Evolutionary conservation across 2,329 filamentous ascomycete species (phyloP).

Genomic region (Fusarium sublunatum): DNA sequence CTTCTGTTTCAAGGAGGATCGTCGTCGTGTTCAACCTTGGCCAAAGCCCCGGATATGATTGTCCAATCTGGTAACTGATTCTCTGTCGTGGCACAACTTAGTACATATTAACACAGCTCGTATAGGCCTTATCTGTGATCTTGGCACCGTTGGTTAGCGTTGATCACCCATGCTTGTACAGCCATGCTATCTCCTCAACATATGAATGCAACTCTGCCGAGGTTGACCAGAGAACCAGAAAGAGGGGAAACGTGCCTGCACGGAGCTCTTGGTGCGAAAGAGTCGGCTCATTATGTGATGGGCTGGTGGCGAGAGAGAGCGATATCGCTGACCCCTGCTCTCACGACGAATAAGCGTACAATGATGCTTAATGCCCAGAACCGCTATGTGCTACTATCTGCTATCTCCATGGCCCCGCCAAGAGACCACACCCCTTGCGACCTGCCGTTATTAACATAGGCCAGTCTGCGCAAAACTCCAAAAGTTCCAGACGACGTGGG

Average conservation of each 20-base stretch:
- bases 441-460: constrained; percentile 47
- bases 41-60: constrained; percentile 8
- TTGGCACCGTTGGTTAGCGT: background rate
- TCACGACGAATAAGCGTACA: constrained; percentile 32
- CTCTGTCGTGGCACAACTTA: constrained; percentile 25
- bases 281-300: constrained; percentile 14
- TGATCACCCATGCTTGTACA: constrained; percentile 6
- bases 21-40: background rate
- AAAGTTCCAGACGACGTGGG: constrained; percentile 42
- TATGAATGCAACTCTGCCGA: background rate
- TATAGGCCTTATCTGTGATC: constrained; percentile 27
- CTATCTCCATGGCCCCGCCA: constrained; percentile 16
- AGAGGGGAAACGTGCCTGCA: constrained; percentile 12
- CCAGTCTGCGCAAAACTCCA: constrained; percentile 23
- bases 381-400: too few species aligned
- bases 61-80: background rate
- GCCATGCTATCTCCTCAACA: background rate
- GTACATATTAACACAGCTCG: background rate
- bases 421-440: constrained; percentile 24
- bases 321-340: constrained; percentile 21
- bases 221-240: background rate
- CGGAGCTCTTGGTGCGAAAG: constrained; percentile 3
- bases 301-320: constrained; percentile 10
- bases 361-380: constrained; percentile 31
- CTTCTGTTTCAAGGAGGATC: constrained; percentile 10